Base-by-base conservation (phyloP, 1,284 basidiomycete species). In the Pholiota adiposa region DNA sequence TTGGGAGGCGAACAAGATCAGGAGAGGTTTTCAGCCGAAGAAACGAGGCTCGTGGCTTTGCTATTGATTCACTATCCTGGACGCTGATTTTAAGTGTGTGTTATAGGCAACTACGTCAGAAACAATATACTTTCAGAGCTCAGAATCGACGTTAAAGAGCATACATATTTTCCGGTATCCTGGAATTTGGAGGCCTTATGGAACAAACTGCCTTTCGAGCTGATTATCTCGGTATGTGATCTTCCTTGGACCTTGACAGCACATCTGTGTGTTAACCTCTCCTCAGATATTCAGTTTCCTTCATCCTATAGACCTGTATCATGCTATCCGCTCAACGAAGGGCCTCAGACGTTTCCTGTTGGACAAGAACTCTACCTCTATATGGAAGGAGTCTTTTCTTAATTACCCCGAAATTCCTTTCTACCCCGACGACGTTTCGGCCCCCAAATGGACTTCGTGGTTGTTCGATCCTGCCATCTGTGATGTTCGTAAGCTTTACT, bases 251-350 rank as follows among this genome's bases (percentile, higher is more conserved):
- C 11, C 11, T 34, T 34, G 11, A 29, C 7, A 16, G 18, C 51
- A n/a, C n/a, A n/a, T 21, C 11, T 11, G 11, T 5, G 29, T 21
- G 12, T 23, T 43, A 14, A 31, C n/a, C 21, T 9, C 33, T 25
- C 18, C 31, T 19, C 21, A 70, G 66, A 63, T 67, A 34, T 65
- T 66, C 43, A 60, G 57, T 18, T 59, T 58, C 44, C 62, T 70
- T 4, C 69, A 70, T 51, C 67, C 67, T 9, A 59, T 67, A 33
- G 69, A 70, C 33, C 52, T 70, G 0, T 70, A 69, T 44, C 60
- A 63, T 38, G 56, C 69, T 21, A 56, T 64, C 8, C 54, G 56
- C 31, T 61, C 65, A 4, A 63, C 54, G 36, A 65, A 65, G 48
- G 38, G 52, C 11, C 51, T 69, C 41, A 51, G 67, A 29, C 40